phyloP scores from a whole-genome alignment of 768 basidiomycete genomes.

The Tulasnella sp. region DNA sequence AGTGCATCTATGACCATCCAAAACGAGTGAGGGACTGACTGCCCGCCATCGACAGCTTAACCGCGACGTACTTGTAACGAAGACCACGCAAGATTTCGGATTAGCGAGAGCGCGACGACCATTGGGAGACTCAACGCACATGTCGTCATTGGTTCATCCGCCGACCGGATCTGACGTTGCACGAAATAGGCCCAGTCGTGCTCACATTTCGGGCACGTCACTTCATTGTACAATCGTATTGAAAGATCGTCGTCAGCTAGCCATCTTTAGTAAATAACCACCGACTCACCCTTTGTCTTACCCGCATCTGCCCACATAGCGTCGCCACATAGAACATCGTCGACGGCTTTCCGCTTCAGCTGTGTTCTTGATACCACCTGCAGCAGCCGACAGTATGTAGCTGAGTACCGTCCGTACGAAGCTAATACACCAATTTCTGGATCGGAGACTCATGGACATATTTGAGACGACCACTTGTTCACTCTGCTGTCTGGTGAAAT shows the following conservation, averaged over 20 bases:
- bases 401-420: neutral
- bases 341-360: slow-evolving; percentile 78
- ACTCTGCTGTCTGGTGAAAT: slow-evolving; percentile 65
- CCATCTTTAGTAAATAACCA: neutral
- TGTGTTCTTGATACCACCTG: slow-evolving; percentile 87
- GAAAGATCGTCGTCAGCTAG: neutral
- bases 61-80: slow-evolving; percentile 12
- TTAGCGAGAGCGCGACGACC: neutral
- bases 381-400: neutral
- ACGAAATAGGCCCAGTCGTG: slow-evolving; percentile 80
- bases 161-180: slow-evolving; percentile 90
- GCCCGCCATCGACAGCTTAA: neutral
- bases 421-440: slow-evolving; percentile 50
- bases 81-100: neutral
- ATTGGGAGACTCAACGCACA: slow-evolving; percentile 26
- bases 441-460: slow-evolving; percentile 89
- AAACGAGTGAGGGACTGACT: neutral
- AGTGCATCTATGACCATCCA: slow-evolving; percentile 10
- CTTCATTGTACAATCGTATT: slow-evolving; percentile 36
- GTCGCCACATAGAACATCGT: slow-evolving; percentile 91
- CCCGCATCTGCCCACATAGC: slow-evolving; percentile 93
- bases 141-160: slow-evolving; percentile 80
- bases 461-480: slow-evolving; percentile 89
- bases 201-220: slow-evolving; percentile 68
- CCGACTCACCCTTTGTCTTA: slow-evolving; percentile 53